phyloP scores from a whole-genome alignment of 2,329 filamentous ascomycete species.

The Arthrinium phaeospermum region DNA sequence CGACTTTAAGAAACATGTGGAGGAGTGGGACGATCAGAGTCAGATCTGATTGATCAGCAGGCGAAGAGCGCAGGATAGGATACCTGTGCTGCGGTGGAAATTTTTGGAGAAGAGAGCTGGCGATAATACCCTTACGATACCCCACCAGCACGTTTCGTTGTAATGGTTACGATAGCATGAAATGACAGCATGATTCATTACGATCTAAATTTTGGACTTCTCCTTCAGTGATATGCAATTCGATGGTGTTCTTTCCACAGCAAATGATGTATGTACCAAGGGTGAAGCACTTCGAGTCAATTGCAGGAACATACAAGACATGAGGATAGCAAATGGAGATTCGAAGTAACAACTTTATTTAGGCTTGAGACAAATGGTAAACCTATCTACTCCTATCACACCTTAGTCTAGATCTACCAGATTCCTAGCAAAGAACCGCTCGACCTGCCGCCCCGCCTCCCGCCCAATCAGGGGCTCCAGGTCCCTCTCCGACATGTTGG shows the following conservation, averaged over 20 bases:
- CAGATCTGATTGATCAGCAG: neutral
- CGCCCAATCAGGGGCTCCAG: constrained; percentile 77
- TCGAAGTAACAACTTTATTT: neutral
- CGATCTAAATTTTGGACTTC: neutral
- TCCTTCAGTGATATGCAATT: too few relatives aligned
- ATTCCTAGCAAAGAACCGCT: constrained; percentile 78
- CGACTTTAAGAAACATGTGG: neutral
- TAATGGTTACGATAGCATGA: constrained; percentile 17
- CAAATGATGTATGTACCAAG: too few relatives aligned
- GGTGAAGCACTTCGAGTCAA: neutral
- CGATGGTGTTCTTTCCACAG: too few relatives aligned
- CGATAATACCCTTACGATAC: constrained; percentile 37
- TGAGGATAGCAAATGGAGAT: neutral
- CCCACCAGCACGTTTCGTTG: constrained; percentile 23
- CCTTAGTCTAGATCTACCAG: constrained; percentile 56
- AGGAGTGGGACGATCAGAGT: neutral
- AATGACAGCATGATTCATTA: constrained; percentile 6
- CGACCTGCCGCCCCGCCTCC: constrained; percentile 77
- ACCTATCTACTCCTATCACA: neutral
- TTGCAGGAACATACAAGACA: neutral
- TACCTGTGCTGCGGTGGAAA: neutral
- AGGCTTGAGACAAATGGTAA: too few relatives aligned
- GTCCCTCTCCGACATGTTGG: constrained; percentile 81
- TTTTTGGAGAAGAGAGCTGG: constrained; percentile 15
- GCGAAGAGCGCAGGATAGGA: neutral